Percentiles rank a stretch among this genome's conserved stretches.
Evolutionary conservation across 1,284 basidiomycete species (phyloP).

Genomic region (Cryptococcus sp.): DNA sequence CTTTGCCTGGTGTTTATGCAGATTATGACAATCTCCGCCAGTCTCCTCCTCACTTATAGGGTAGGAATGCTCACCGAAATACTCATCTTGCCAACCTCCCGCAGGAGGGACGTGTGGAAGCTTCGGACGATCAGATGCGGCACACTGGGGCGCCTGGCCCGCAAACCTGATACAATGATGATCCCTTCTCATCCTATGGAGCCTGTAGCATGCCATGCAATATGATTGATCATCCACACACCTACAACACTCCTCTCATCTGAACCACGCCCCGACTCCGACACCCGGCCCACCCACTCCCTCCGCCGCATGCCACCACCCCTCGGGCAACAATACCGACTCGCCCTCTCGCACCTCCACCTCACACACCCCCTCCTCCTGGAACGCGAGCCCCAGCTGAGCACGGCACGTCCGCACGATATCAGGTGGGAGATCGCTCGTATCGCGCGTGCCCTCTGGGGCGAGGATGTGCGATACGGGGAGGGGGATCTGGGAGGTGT

Average conservation of each 20-base stretch:
- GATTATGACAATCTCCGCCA: no score
- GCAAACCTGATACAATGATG: no score
- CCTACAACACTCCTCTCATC: slow-evolving; percentile 12
- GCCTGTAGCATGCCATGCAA: background rate
- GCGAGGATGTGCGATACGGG: slow-evolving; percentile 28
- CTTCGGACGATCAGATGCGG: no score
- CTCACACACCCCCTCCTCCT: slow-evolving; percentile 28
- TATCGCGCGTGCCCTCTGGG: background rate
- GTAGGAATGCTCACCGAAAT: no score
- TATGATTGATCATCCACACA: background rate
- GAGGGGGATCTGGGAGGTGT: slow-evolving; percentile 37
- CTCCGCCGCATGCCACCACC: slow-evolving; percentile 47
- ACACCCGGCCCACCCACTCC: slow-evolving; percentile 28
- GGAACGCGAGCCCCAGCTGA: slow-evolving; percentile 21
- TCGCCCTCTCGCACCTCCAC: slow-evolving; percentile 33
- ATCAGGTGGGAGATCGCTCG: slow-evolving; percentile 15
- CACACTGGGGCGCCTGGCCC: no score
- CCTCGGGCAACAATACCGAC: slow-evolving; percentile 41
- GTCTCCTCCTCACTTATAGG: no score
- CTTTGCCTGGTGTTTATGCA: no score
- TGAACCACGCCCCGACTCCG: slow-evolving; percentile 46
- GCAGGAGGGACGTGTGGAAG: no score
- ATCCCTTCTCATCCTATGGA: no score
- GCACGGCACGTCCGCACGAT: slow-evolving; percentile 12
- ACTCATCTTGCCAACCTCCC: no score